Base-by-base conservation (phyloP, 441 rosid genomes). In the Populus hybrid region DNA sequence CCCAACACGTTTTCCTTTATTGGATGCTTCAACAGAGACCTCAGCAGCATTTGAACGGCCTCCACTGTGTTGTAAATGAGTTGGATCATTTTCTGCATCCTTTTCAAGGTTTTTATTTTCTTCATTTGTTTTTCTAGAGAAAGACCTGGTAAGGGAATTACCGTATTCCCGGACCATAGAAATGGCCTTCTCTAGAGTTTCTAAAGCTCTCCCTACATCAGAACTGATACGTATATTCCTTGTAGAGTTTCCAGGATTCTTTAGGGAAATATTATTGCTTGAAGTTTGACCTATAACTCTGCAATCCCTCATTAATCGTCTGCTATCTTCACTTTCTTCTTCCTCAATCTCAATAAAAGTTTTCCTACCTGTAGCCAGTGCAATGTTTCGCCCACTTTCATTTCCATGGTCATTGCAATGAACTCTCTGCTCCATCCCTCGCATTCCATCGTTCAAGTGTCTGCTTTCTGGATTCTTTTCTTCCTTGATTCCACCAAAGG, bases 151-250 rank as follows among this genome's bases (percentile, higher is more conserved):
- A 69, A 77, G 80, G n/a, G 82, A 42, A 73, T 82, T 79, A 36
- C 88, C 84, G 42, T 84, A 70, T 75, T 90, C 84, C n/a, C 85
- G 87, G 74, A 94, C 88, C 74, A 92, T 46, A 8, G 85, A 81
- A 77, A 94, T 91, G 50, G 81, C 95, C 81, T 84, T 88, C 79
- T 95, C 98, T 79, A 95, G 65, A 28, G 90, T 92, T 76, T 89
- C 88, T 74, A 95, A 86, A 78, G 99, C 99, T 79, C 89, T 88
- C 73, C 88, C 85, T 67, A 95, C 97, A 84, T 84, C 85, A 20
- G 92, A 92, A 73, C 97, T 88, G 75, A 90, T 72, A 72, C 72
- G 76, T 74, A 85, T 69, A 28, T 73, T 79, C 76, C 82, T 88
- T 81, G 74, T 82, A 72, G n/a, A 73, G 73, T 84, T 77, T 66